Evolutionary conservation across 169 alveolate species (phyloP), one percentile per base, ranked within the genome.

Genomic region (Ichthyophthirius multifiliis): DNA sequence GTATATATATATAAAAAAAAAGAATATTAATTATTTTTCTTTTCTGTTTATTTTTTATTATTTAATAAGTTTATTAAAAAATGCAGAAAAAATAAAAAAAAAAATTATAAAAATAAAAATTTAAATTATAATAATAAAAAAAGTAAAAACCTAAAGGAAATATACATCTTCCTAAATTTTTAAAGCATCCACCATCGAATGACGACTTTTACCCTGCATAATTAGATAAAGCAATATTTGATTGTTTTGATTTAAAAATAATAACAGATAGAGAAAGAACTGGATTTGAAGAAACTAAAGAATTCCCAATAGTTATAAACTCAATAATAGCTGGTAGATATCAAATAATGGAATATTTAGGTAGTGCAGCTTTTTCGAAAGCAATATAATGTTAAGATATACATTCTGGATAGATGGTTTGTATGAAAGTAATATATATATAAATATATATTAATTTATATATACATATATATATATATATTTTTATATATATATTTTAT

Each of bases 261-360:
- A 93, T 96, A 9, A 93, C 91, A 65, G 98, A 96, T 86, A 90
- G 95, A 41, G 97, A 96, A 74, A 93, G 95, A 83, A 92, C 96
- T 9, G 98, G 97, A 1, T 95, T 92, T 80, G 97, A 93, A 74
- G 96, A 92, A 65, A 90, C 96, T 0, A 94, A 92, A 79, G 98
- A 95, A 41, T 92, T 96, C 88, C 94, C 94, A 30, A 94, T 96
- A 20, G 95, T 96, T n/a, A 90, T 92, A 6, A 94, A 94, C 45
- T 90, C 94, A 41, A 86, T 93, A 35, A 94, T 96, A 15, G 96
- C 96, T 15, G 97, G 97, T 18, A 90, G 97, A 81, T 96, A 96
- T 85, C 84, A 94, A 83, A 94, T 96, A 20, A 74, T 91, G 48
- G 96, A 94, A 79, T 90, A 93, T 86, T 86, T 94, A 27, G 96